Percentiles rank a stretch among this genome's conserved stretches.
phyloP scores from a whole-genome alignment of 331 rosid genomes.

The Quercus lobata region DNA sequence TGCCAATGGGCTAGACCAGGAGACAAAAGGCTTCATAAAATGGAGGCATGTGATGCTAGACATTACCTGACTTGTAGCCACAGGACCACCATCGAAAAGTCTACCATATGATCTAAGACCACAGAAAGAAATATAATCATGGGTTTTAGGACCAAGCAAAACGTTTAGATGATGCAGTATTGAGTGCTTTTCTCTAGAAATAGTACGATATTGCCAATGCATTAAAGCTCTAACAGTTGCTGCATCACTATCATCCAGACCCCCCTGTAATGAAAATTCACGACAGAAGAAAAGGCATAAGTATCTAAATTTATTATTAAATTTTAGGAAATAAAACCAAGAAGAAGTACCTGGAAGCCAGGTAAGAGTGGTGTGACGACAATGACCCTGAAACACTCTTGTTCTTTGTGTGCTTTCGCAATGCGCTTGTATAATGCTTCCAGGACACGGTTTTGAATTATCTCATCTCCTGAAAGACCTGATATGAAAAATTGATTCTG shows the following conservation, averaged over 20 bases:
- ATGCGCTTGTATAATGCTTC: slow-evolving; percentile 78
- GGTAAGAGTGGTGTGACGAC: slow-evolving; percentile 93
- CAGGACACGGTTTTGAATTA: slow-evolving; percentile 81
- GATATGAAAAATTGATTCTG: slow-evolving; percentile 99
- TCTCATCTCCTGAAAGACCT: slow-evolving; percentile 88
- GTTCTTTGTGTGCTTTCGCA: slow-evolving; percentile 71
- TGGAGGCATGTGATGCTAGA: neutral
- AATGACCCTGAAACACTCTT: slow-evolving; percentile 79
- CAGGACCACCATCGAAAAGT: slow-evolving; percentile 76
- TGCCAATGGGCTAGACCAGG: neutral
- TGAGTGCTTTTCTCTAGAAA: slow-evolving; percentile 80
- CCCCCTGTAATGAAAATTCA: slow-evolving; percentile 58
- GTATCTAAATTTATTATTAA: neutral
- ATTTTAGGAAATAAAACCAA: slow-evolving; percentile 2
- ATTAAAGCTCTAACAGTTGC: slow-evolving; percentile 98
- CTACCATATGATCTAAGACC: slow-evolving; percentile 89
- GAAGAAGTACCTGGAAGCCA: slow-evolving; percentile 63
- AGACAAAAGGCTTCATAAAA: neutral
- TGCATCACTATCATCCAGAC: slow-evolving; percentile 93
- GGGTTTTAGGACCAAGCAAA: slow-evolving; percentile 66
- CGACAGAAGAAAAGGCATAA: neutral
- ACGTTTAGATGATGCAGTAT: slow-evolving; percentile 69
- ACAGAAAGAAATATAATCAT: slow-evolving; percentile 88
- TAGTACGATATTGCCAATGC: slow-evolving; percentile 98
- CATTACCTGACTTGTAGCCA: slow-evolving; percentile 93